A percentile compares a stretch with the other conserved stretches of the same genome.
Evolutionary conservation across 805 yeast genomes (phyloP).

Genomic region (Zygosaccharomyces bailii): DNA sequence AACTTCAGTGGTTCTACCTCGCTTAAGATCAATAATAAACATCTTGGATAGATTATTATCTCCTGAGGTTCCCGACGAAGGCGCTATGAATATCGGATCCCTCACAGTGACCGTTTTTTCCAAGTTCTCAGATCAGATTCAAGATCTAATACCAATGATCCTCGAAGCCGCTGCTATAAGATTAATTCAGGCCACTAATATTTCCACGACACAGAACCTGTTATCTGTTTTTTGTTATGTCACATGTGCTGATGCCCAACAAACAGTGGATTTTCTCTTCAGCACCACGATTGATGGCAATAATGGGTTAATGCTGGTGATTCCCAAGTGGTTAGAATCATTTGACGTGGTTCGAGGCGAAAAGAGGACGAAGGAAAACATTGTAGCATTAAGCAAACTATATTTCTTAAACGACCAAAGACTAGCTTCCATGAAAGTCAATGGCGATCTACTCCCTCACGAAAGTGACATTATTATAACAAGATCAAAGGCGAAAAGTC

Average conservation of each 20-base stretch:
- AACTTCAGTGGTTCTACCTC: constrained; percentile 18
- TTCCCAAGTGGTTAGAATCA: constrained; percentile 79
- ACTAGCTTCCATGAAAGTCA: constrained; percentile 52
- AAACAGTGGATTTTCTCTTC: constrained; percentile 60
- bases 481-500: constrained; percentile 71
- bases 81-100: constrained; percentile 72
- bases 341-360: constrained; percentile 80
- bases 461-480: constrained; percentile 67
- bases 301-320: constrained; percentile 51
- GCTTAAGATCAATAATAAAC: constrained; percentile 37
- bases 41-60: constrained; percentile 65
- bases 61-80: constrained; percentile 71
- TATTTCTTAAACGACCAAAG: constrained; percentile 56
- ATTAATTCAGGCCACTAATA: constrained; percentile 60
- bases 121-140: constrained; percentile 43
- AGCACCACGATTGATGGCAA: constrained; percentile 35
- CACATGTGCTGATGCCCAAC: constrained; percentile 56
- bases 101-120: constrained; percentile 59
- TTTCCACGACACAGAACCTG: constrained; percentile 73
- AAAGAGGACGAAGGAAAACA: constrained; percentile 60
- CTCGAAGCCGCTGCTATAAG: constrained; percentile 69
- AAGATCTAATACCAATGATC: constrained; percentile 47
- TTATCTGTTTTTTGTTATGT: constrained; percentile 72
- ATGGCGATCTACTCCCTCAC: constrained; percentile 73
- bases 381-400: constrained; percentile 68